Evolutionary conservation across 2,329 filamentous ascomycete species (phyloP).

Genomic region (Graphiopsis chlorocephala): DNA sequence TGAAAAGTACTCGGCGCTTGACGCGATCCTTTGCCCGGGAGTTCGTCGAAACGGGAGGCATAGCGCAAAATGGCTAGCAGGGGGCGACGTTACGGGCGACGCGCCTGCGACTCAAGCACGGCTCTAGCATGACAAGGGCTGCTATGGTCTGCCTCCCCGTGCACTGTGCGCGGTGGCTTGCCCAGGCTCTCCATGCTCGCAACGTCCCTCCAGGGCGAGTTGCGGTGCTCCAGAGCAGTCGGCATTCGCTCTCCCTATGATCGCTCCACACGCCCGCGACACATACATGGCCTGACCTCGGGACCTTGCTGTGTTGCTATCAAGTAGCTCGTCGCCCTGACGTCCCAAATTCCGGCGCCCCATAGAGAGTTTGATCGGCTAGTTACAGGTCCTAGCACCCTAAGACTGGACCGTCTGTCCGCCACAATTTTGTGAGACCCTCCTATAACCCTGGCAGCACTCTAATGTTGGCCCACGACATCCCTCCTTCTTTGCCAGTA

Average conservation of each 20-base stretch:
- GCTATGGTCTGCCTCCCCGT: not conserved
- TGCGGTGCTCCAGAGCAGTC: slow-evolving; percentile 9
- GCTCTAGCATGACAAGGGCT: slow-evolving; percentile 13
- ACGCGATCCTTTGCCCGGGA: slow-evolving; percentile 2
- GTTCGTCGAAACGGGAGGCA: slow-evolving; percentile 1
- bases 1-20: slow-evolving; percentile 4
- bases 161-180: slow-evolving; percentile 12
- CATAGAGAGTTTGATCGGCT: slow-evolving; percentile 14
- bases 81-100: not conserved
- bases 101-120: slow-evolving; percentile 8
- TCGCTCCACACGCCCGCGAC: slow-evolving; percentile 9
- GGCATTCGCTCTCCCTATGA: not conserved
- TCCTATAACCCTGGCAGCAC: slow-evolving; percentile 14
- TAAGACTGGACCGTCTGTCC: slow-evolving; percentile 9
- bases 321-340: slow-evolving; percentile 3
- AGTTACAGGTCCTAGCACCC: slow-evolving; percentile 14
- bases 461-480: slow-evolving; percentile 16
- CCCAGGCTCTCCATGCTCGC: slow-evolving; percentile 15
- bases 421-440: slow-evolving; percentile 16
- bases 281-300: slow-evolving; percentile 13
- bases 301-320: slow-evolving; percentile 3
- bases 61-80: slow-evolving; percentile 8
- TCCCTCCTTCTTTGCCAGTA: slow-evolving; percentile 12
- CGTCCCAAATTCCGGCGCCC: slow-evolving; percentile 3
- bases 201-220: slow-evolving; percentile 4